Conservation (phyloP, 163 green algal species). For the Volvox carteri region DNA sequence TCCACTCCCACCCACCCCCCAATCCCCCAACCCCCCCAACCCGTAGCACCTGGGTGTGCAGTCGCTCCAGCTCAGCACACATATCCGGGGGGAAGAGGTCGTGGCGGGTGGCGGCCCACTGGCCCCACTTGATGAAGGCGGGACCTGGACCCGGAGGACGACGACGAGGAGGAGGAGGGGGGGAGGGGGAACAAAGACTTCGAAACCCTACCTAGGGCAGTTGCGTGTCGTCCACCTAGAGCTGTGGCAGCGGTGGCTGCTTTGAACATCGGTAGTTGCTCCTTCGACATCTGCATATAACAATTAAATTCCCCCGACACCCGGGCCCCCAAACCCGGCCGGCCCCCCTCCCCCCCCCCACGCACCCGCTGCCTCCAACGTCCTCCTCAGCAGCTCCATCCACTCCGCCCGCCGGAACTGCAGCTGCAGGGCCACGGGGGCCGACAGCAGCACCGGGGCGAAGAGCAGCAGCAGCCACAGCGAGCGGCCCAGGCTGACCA, state of each 20-base stretch:
- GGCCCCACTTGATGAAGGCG: slow-evolving; percentile 96
- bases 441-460: slow-evolving; percentile 64
- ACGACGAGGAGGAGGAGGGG: not conserved
- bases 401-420: slow-evolving; percentile 64
- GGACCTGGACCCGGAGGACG: slow-evolving; percentile 58
- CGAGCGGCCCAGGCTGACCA: slow-evolving; percentile 13
- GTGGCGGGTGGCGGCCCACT: slow-evolving; percentile 92
- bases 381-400: slow-evolving; percentile 74
- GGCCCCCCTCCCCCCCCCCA: not conserved
- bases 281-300: too few species aligned
- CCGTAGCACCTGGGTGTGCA: slow-evolving; percentile 77
- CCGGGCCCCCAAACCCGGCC: not conserved
- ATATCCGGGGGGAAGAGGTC: slow-evolving; percentile 94
- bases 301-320: too few species aligned
- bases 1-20: too few species aligned
- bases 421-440: slow-evolving; percentile 68
- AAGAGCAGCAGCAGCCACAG: slow-evolving; percentile 76
- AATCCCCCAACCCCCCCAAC: not conserved
- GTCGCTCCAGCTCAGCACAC: slow-evolving; percentile 80
- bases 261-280: too few species aligned
- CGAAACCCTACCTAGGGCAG: not conserved
- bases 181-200: not conserved
- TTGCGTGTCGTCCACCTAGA: too few species aligned
- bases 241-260: too few species aligned
- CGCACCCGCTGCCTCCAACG: slow-evolving; percentile 70